These are phyloP conservation scores for Mediolabrus comicus DNA, from an alignment of 108 stramenopile species.

Conservation along the genomic window DNA sequence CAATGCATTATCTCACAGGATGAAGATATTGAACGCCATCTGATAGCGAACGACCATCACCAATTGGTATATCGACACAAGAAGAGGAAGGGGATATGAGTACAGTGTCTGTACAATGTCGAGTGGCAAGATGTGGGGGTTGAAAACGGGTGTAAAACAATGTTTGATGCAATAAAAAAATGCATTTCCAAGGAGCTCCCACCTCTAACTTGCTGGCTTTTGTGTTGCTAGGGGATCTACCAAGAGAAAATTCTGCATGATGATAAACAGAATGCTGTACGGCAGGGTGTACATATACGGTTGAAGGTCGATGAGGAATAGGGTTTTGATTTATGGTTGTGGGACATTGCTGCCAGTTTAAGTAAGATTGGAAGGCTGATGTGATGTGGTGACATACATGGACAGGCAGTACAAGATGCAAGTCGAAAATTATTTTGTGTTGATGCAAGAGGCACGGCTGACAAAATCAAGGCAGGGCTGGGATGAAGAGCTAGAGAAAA, in stretches of 20 bases:
- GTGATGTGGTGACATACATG: neutral
- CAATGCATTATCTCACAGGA: too few relatives aligned
- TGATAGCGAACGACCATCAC: conserved; percentile 2
- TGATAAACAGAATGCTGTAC: neutral
- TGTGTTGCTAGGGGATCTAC: neutral
- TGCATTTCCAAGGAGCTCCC: too few relatives aligned
- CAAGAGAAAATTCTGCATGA: neutral
- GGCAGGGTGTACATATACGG: neutral
- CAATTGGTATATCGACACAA: conserved; percentile 10
- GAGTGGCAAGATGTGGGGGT: neutral
- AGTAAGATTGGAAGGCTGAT: neutral
- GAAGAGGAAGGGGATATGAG: conserved; percentile 1
- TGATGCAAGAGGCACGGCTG: neutral
- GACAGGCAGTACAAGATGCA: neutral
- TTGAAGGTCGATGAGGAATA: neutral
- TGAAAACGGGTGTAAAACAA: neutral
- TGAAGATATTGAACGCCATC: neutral
- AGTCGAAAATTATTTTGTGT: neutral
- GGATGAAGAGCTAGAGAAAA: neutral
- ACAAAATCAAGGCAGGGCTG: neutral
- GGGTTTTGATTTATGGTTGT: neutral
- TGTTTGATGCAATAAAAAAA: neutral
- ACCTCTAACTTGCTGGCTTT: neutral
- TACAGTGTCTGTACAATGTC: neutral
- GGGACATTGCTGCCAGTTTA: neutral